These are phyloP conservation scores for fission yeast (Schizosaccharomyces pombe) DNA, from an alignment of 805 yeast species.

Conservation along the genomic window DNA sequence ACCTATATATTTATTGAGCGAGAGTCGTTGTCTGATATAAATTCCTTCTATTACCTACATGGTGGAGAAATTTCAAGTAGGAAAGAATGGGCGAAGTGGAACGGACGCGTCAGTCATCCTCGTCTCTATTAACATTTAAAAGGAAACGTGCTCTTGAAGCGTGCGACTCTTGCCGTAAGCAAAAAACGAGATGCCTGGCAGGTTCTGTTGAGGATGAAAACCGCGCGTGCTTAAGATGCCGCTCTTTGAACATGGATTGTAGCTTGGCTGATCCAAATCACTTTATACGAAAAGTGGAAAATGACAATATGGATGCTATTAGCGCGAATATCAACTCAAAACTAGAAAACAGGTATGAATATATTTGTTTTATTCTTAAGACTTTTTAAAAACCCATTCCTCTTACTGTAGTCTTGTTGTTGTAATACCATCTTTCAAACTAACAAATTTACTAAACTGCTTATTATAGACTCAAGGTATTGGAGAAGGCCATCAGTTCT, in stretches of 20 bases:
- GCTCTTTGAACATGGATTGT: background rate
- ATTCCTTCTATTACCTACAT: too few relatives aligned
- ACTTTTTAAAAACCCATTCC: too few relatives aligned
- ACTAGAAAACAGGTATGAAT: background rate
- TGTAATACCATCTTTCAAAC: too few relatives aligned
- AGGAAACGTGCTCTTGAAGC: background rate
- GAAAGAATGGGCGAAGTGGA: too few relatives aligned
- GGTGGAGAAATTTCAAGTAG: too few relatives aligned
- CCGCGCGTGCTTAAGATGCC: background rate
- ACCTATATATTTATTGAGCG: too few relatives aligned
- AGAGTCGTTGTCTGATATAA: too few relatives aligned
- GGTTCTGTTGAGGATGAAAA: background rate
- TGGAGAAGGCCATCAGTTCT: background rate
- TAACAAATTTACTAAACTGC: background rate
- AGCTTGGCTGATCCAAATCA: background rate
- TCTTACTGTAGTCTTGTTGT: too few relatives aligned
- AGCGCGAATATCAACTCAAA: background rate
- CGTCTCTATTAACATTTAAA: background rate
- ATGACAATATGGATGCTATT: background rate
- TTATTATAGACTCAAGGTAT: background rate
- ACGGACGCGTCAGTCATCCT: conserved; percentile 7
- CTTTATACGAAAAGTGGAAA: background rate
- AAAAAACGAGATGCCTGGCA: background rate
- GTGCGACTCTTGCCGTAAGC: conserved; percentile 1
- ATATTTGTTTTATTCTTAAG: too few relatives aligned